Base-by-base conservation (phyloP, 129 eudicot genomes). In the Artemisia tridentata region DNA sequence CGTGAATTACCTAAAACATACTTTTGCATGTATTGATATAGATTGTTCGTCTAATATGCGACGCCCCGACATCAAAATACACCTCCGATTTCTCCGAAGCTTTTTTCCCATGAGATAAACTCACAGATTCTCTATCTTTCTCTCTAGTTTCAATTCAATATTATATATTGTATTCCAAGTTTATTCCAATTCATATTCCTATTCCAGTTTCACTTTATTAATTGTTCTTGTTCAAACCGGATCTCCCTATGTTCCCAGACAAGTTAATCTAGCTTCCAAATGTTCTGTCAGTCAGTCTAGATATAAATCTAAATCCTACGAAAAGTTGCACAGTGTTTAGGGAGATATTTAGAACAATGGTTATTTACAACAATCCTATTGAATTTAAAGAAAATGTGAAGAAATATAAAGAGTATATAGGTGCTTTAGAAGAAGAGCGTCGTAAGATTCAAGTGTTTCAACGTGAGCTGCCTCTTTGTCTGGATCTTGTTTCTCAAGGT, bases 401-500 rank as follows among this genome's bases (percentile, higher is more conserved):
- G 71, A 82, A 41, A 67, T 78, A 72, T 78, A 75, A 72, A 69
- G 84, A 77, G 4, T 82, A 91, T 63, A 50, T 91, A 53, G 78
- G 78, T 23, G 82, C 90, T 45, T 74, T 91, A 68, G 97, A 88
- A 60, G 88, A 84, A 80, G 97, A 91, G 63, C 83, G 81, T 54
- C 68, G 79, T 50, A 91, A 91, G 85, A 88, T 91, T 84, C 90
- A 65, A 73, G 87, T 91, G 20, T 91, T 91, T 34, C 87, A 84
- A 73, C 96, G 97, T 0, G 97, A 91, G 75, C 96, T 91, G 52
- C 97, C 97, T 27, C 97, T 91, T 69, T 91, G 97, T 69, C 81
- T 88, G 1, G 87, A 91, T 21, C 92, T 91, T 72, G 96, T 91
- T 63, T 80, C 92, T 66, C 88, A 77, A 86, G 93, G 97, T 92